phyloP scores from a whole-genome alignment of 805 yeast species.

The Sungouiozyma intestinalis region DNA sequence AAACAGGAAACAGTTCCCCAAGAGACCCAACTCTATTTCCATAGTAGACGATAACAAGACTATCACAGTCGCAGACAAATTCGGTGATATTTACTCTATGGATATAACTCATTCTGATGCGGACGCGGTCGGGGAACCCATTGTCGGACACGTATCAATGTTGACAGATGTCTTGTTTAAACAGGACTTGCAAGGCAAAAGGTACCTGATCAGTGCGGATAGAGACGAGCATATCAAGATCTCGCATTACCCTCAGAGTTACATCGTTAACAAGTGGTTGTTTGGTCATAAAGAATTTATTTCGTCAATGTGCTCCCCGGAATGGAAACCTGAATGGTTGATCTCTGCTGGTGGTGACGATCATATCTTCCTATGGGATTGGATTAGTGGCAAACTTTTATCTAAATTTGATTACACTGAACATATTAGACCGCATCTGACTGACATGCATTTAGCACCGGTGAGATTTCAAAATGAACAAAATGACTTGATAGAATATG shows the following conservation, averaged over 20 bases:
- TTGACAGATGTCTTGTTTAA: constrained; percentile 53
- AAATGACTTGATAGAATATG: constrained; percentile 38
- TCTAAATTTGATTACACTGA: constrained; percentile 40
- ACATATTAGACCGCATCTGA: constrained; percentile 35
- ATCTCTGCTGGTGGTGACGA: constrained; percentile 91
- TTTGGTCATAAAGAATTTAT: constrained; percentile 84
- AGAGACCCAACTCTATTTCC: constrained; percentile 82
- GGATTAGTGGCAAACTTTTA: constrained; percentile 47
- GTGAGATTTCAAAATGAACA: constrained; percentile 48
- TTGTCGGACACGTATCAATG: constrained; percentile 96
- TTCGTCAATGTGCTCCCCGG: constrained; percentile 50
- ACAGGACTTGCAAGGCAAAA: constrained; percentile 26
- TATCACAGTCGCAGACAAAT: constrained; percentile 79
- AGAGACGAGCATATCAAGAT: constrained; percentile 93
- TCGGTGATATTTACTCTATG: constrained; percentile 83
- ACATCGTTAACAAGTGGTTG: constrained; percentile 68
- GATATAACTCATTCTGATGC: constrained; percentile 32
- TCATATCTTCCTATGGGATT: constrained; percentile 64
- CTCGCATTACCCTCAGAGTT: constrained; percentile 68
- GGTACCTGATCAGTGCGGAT: constrained; percentile 66
- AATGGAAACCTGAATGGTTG: constrained; percentile 39
- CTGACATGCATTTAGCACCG: constrained; percentile 52
- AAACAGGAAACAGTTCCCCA: constrained; percentile 73
- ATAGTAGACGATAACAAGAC: constrained; percentile 40
- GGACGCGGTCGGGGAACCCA: constrained; percentile 39